phyloP scores from a whole-genome alignment of 2,329 filamentous ascomycete genomes.

The Nothophaeocryptopus gaeumannii region DNA sequence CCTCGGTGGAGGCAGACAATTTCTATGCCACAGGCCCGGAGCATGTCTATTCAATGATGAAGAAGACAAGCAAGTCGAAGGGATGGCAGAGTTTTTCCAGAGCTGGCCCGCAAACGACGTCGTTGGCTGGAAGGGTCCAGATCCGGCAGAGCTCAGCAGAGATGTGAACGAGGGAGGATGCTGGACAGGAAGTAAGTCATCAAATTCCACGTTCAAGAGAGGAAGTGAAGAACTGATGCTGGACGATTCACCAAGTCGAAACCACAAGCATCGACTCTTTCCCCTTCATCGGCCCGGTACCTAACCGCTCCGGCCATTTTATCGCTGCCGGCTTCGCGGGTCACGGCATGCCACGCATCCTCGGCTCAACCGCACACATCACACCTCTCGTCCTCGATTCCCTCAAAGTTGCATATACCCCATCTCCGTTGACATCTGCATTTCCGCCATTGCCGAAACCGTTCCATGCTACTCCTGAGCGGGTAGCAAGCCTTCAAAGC shows the following conservation, averaged over 20 bases:
- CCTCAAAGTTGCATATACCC: constrained; percentile 21
- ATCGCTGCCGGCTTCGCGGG: constrained; percentile 31
- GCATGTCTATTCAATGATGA: constrained; percentile 26
- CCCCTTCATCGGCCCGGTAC: constrained; percentile 30
- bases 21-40: constrained; percentile 28
- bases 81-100: constrained; percentile 30
- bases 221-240: too few relatives aligned
- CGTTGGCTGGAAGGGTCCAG: constrained; percentile 23
- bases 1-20: constrained; percentile 29
- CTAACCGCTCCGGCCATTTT: constrained; percentile 26
- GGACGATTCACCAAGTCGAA: constrained; percentile 18
- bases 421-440: constrained; percentile 20
- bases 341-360: constrained; percentile 35
- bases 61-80: constrained; percentile 30
- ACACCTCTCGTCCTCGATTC: constrained; percentile 27
- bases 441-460: constrained; percentile 32
- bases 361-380: constrained; percentile 32
- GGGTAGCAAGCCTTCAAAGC: constrained; percentile 23
- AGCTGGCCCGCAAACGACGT: constrained; percentile 33
- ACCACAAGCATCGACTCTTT: constrained; percentile 22
- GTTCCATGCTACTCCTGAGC: constrained; percentile 31
- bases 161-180: constrained; percentile 28
- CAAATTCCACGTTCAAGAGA: background rate
- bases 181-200: constrained; percentile 31
- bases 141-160: constrained; percentile 22